These are phyloP conservation scores for Umbilicus rupestris DNA, from an alignment of 164 flowering plant species.

Conservation along the genomic window DNA sequence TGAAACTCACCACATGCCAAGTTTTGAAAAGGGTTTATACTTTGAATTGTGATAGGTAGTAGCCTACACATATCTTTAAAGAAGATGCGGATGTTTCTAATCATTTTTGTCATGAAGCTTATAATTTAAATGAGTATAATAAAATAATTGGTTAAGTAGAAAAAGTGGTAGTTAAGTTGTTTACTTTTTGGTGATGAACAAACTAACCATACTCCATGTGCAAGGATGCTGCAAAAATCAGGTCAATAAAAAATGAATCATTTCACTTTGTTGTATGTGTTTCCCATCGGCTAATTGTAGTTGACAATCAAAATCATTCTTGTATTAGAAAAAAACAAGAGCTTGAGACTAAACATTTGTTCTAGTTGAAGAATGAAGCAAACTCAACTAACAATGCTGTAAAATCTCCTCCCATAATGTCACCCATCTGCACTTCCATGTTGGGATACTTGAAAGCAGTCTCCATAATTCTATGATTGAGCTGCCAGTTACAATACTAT, in stretches of 20 bases:
- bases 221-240: neutral
- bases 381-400: too few relatives aligned
- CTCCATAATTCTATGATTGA: neutral
- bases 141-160: neutral
- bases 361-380: too few relatives aligned
- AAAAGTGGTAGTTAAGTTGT: slow-evolving; percentile 2
- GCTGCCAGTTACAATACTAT: neutral
- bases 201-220: slow-evolving; percentile 1
- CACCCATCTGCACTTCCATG: too few relatives aligned
- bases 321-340: too few relatives aligned
- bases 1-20: neutral
- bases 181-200: neutral
- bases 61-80: neutral
- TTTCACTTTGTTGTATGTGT: too few relatives aligned
- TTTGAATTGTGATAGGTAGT: neutral
- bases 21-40: neutral
- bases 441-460: too few relatives aligned
- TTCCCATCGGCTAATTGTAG: too few relatives aligned
- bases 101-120: neutral
- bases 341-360: too few relatives aligned
- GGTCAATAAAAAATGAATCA: too few relatives aligned
- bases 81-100: neutral
- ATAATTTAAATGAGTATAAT: neutral
- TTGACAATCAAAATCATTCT: too few relatives aligned
- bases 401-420: too few relatives aligned